Percentiles rank a stretch among this genome's conserved stretches.
phyloP scores from a whole-genome alignment of 768 basidiomycete species.

The Suillus paluster region DNA sequence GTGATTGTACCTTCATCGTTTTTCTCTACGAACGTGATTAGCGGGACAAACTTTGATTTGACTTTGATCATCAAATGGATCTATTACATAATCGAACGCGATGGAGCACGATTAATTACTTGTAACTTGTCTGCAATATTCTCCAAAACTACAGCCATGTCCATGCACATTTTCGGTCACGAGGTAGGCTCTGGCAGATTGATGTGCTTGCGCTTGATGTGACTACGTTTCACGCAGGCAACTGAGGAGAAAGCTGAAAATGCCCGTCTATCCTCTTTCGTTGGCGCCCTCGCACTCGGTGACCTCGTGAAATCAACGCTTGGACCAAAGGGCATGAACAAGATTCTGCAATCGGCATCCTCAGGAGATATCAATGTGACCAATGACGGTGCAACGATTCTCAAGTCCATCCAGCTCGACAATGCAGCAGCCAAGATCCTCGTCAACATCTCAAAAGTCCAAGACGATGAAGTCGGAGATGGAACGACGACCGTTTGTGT shows the following conservation, averaged over 20 bases:
- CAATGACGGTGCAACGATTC: slow-evolving; percentile 98
- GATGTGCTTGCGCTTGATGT: background rate
- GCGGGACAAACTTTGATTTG: too few relatives aligned
- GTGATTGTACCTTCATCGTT: slow-evolving; percentile 18
- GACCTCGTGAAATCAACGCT: slow-evolving; percentile 99
- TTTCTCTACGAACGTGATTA: background rate
- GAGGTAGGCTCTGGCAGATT: slow-evolving; percentile 46
- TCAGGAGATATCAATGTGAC: slow-evolving; percentile 95
- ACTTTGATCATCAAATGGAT: background rate
- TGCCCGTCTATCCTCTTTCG: slow-evolving; percentile 97
- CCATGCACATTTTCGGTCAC: slow-evolving; percentile 72
- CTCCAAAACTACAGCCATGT: slow-evolving; percentile 42
- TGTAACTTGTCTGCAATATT: background rate
- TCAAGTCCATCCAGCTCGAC: slow-evolving; percentile 96
- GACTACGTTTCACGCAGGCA: slow-evolving; percentile 49
- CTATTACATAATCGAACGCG: slow-evolving; percentile 4
- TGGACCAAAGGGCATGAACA: slow-evolving; percentile 99
- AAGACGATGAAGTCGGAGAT: slow-evolving; percentile 99
- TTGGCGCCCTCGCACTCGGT: slow-evolving; percentile 95
- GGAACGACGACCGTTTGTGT: slow-evolving; percentile 94
- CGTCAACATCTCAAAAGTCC: slow-evolving; percentile 99
- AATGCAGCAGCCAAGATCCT: slow-evolving; percentile 99
- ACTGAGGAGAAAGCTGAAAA: slow-evolving; percentile 97
- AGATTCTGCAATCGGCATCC: slow-evolving; percentile 92
- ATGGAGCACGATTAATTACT: background rate